These are phyloP conservation scores for Psilocybe sp. DNA, from an alignment of 768 basidiomycete genomes.

Conservation along the genomic window DNA sequence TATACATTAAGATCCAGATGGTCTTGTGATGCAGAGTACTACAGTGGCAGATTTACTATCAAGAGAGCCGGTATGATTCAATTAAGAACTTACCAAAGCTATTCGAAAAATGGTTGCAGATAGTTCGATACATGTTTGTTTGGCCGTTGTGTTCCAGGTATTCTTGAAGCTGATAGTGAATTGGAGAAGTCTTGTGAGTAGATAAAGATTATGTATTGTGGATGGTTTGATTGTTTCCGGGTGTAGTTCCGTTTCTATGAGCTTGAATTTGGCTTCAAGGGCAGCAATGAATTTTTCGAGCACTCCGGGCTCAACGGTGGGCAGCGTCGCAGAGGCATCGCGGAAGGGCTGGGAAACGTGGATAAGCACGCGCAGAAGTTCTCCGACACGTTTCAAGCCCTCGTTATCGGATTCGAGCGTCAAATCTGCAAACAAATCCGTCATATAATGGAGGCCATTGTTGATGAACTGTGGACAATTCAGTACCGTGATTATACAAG, in stretches of 20 bases:
- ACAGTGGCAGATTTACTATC: not conserved
- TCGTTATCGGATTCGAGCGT: constrained; percentile 26
- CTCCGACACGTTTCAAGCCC: constrained; percentile 54
- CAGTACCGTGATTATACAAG: not conserved
- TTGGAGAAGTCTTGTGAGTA: constrained; percentile 67
- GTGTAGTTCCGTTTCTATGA: constrained; percentile 34
- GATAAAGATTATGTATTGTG: constrained; percentile 41
- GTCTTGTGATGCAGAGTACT: constrained; percentile 57
- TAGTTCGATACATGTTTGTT: constrained; percentile 42
- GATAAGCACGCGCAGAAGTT: constrained; percentile 66
- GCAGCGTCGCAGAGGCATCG: constrained; percentile 36
- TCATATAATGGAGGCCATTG: constrained; percentile 66
- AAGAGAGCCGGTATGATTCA: constrained; percentile 1
- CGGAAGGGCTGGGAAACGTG: constrained; percentile 68
- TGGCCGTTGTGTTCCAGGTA: constrained; percentile 51
- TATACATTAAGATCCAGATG: constrained; percentile 56
- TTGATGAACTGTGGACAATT: constrained; percentile 60
- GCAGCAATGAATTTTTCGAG: constrained; percentile 58
- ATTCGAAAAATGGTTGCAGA: constrained; percentile 44
- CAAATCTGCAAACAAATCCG: constrained; percentile 44
- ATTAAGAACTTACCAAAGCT: constrained; percentile 41
- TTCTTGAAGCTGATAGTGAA: constrained; percentile 68
- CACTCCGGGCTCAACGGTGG: constrained; percentile 47
- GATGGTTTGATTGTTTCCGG: constrained; percentile 13
- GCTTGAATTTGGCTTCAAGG: constrained; percentile 43